Percentiles rank a stretch among this genome's conserved stretches.
Evolutionary conservation across 106 monocot species (phyloP).

Genomic region (Dioscorea alata): DNA sequence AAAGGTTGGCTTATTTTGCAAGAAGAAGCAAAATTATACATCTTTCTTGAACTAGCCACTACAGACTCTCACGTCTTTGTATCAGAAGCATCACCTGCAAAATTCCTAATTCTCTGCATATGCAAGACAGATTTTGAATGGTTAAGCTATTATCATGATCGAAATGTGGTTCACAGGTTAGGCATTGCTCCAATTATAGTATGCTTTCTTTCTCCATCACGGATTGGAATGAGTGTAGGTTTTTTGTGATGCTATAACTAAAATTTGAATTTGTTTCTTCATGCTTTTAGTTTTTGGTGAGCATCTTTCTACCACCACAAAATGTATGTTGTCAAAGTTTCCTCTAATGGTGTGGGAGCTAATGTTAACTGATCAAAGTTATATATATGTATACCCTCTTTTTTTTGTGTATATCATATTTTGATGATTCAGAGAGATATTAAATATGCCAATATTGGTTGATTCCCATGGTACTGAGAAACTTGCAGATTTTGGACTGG

Average conservation of each 20-base stretch:
- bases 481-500: constrained; percentile 96
- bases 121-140: constrained; percentile 82
- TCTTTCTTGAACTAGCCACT: constrained; percentile 87
- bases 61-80: constrained; percentile 82
- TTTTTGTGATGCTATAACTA: too few species aligned
- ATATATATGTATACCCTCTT: too few species aligned
- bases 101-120: constrained; percentile 77
- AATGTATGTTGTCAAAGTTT: too few species aligned
- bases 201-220: not conserved
- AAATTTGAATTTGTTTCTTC: too few species aligned
- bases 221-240: too few species aligned
- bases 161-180: constrained; percentile 88
- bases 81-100: constrained; percentile 66
- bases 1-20: constrained; percentile 20
- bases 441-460: constrained; percentile 96
- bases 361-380: not conserved
- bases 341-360: too few species aligned
- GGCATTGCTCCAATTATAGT: not conserved
- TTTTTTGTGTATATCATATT: not conserved
- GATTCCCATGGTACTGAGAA: constrained; percentile 88
- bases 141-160: constrained; percentile 84
- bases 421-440: constrained; percentile 55
- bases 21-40: constrained; percentile 73
- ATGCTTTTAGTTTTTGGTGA: too few species aligned
- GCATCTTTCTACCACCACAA: too few species aligned